Evolutionary conservation across 257 asterid species (phyloP).

Genomic region (Solanum piurae): DNA sequence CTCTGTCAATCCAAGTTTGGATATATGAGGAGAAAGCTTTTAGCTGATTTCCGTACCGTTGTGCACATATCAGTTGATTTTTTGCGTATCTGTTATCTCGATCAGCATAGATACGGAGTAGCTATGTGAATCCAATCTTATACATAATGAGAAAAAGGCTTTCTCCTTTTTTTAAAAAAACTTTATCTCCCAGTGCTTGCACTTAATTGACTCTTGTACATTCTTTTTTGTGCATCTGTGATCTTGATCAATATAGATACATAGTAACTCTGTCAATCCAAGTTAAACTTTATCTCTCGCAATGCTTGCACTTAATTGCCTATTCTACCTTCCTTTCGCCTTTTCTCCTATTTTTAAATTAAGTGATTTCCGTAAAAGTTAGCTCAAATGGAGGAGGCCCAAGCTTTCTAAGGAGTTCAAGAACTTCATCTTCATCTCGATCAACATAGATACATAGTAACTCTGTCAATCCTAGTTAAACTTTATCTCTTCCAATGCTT

Average conservation of each 20-base stretch:
- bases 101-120: not conserved
- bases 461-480: not conserved
- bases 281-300: not conserved
- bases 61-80: not conserved
- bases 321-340: not conserved
- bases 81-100: not conserved
- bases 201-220: not conserved
- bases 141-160: not conserved
- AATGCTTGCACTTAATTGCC: not conserved
- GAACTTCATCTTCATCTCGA: not conserved
- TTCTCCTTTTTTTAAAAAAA: not conserved
- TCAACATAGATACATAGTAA: not conserved
- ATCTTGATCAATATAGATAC: not conserved
- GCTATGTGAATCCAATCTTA: not conserved
- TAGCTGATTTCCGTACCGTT: not conserved
- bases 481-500: not conserved
- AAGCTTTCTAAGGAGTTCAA: not conserved
- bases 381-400: not conserved
- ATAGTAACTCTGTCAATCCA: not conserved
- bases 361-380: not conserved
- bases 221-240: not conserved
- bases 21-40: not conserved
- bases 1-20: not conserved
- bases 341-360: not conserved
- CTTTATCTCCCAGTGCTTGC: not conserved